Base-by-base conservation (phyloP, 768 basidiomycete species). In the Steccherinum ochraceum region DNA sequence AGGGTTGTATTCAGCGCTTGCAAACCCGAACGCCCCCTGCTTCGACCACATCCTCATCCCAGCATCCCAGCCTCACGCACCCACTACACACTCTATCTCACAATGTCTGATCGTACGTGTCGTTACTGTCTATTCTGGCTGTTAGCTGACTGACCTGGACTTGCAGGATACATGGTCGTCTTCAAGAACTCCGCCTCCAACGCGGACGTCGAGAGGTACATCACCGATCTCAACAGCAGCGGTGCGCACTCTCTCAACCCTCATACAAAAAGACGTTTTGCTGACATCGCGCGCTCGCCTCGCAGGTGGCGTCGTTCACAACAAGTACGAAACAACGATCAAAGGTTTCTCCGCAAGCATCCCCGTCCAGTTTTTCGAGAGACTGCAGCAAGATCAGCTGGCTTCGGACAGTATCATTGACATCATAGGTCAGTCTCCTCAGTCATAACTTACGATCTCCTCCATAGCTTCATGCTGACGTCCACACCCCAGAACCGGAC, bases 141-240 rank as follows among this genome's bases (percentile, higher is more conserved):
- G 30, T 7, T 7, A 35, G 30, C 30, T 35, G 7, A 16, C 7
- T 35, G 7, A 35, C 30, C 30, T 16, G 30, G 30, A 16, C 7
- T 35, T 16, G 30, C 59, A 81, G 79, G 65, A 55, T 81, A 71
- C 58, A 80, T 81, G 49, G 72, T 83, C 40, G 70, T 78, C 5
- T 82, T 83, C 69, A 81, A 80, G 62, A 62, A 73, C 2, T 42
- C 50, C 23, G 77, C 69, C 39, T 61, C 72, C 23, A 46, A 65
- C 30, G 72, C 70, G 7, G 61, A 72, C 48, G 69, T 82, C 26
- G 56, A 74, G 26, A 56, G 72, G 44, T 79, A 71, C 52, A 69
- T 62, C 5, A 52, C 65, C 0, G 62, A 70, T 1, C 70, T 81
- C 11, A 56, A 58, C 19, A 52, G 45, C 4, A 69, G 72, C 48